These are phyloP conservation scores for Tylopilus vinaceipallidus DNA, from an alignment of 768 basidiomycete species.

Conservation along the genomic window DNA sequence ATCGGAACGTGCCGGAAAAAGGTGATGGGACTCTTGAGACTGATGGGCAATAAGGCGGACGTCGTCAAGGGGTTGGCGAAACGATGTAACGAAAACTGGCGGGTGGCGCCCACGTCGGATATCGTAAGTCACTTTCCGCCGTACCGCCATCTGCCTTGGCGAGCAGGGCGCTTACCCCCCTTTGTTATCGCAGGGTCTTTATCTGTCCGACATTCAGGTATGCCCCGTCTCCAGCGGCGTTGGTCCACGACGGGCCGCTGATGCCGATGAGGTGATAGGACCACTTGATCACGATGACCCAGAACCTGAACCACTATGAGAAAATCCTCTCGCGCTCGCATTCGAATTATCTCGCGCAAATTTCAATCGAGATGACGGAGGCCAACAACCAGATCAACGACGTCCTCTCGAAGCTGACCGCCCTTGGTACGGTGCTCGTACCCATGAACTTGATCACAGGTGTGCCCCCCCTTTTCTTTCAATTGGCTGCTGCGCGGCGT, in stretches of 20 bases:
- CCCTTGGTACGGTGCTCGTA: conserved; percentile 94
- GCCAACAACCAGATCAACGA: conserved; percentile 99
- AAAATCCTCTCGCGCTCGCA: conserved; percentile 98
- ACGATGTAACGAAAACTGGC: conserved; percentile 98
- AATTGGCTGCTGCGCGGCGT: neutral
- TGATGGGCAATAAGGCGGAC: conserved; percentile 99
- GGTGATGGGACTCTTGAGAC: conserved; percentile 92
- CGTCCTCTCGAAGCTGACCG: conserved; percentile 94
- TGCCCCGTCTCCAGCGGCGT: neutral
- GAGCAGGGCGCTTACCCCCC: conserved; percentile 1
- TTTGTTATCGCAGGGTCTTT: conserved; percentile 63
- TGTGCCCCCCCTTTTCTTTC: conserved; percentile 26
- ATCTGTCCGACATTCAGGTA: conserved; percentile 92
- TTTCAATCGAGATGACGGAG: conserved; percentile 99
- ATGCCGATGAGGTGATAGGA: conserved; percentile 46
- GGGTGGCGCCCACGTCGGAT: conserved; percentile 95
- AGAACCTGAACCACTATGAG: conserved; percentile 99
- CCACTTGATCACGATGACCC: conserved; percentile 99
- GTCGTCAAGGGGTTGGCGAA: conserved; percentile 99
- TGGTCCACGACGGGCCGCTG: neutral
- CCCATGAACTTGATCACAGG: conserved; percentile 97
- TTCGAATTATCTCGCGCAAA: conserved; percentile 98
- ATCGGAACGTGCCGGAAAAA: conserved; percentile 99
- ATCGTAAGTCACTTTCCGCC: conserved; percentile 55
- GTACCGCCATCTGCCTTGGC: neutral